Conservation (phyloP, 805 yeast species). For the Saturnispora sanitii region DNA sequence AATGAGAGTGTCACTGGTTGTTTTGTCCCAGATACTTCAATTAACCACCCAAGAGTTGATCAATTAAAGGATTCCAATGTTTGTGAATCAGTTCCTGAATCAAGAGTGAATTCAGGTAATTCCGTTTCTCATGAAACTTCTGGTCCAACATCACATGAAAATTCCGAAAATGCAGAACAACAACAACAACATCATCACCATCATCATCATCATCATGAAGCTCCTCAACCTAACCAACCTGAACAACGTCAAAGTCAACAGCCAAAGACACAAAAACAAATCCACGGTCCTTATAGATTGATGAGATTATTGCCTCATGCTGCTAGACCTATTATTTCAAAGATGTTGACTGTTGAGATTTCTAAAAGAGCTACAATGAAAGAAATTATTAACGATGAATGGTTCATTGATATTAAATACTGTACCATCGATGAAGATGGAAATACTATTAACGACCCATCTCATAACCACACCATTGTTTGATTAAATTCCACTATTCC, state of each 20-base stretch:
- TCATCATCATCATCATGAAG: conserved; percentile 7
- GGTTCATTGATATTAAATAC: conserved; percentile 54
- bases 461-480: conserved; percentile 41
- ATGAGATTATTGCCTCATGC: conserved; percentile 80
- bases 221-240: conserved; percentile 14
- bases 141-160: background rate
- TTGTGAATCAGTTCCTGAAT: conserved; percentile 6
- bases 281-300: conserved; percentile 76
- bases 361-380: conserved; percentile 52
- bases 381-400: conserved; percentile 58
- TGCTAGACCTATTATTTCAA: conserved; percentile 62
- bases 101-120: no score
- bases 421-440: conserved; percentile 46
- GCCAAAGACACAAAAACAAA: conserved; percentile 39
- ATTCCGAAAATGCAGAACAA: conserved; percentile 12
- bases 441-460: conserved; percentile 32
- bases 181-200: conserved; percentile 26
- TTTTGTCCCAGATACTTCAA: background rate
- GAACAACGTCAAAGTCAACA: conserved; percentile 27
- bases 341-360: conserved; percentile 56
- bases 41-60: background rate
- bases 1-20: background rate
- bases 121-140: no score
- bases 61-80: background rate
- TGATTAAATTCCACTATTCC: conserved; percentile 11